phyloP scores from a whole-genome alignment of 345 rosid species.

The Noccaea caerulescens region DNA sequence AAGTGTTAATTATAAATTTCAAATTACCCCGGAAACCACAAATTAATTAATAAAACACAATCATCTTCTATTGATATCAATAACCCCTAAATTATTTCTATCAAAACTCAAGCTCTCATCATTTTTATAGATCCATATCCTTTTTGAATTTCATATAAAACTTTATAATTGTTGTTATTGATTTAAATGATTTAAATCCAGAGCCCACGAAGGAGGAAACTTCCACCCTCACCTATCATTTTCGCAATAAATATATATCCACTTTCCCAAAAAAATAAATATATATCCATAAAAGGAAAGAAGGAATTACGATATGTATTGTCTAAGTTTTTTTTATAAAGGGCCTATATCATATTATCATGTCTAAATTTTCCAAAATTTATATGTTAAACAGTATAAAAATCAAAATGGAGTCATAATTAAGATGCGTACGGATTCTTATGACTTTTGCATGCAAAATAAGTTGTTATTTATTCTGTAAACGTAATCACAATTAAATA shows the following conservation, averaged over 20 bases:
- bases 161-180: no score
- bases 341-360: not conserved
- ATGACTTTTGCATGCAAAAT: conserved; percentile 22
- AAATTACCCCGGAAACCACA: no score
- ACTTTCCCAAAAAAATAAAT: not conserved
- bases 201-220: conserved; percentile 17
- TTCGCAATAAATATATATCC: conserved; percentile 10
- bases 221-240: conserved; percentile 4
- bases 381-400: not conserved
- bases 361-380: conserved; percentile 7
- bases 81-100: no score
- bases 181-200: not conserved
- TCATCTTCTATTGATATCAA: no score
- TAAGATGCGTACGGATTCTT: conserved; percentile 23
- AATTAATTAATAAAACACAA: no score
- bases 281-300: conserved; percentile 28
- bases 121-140: no score
- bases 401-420: conserved; percentile 23
- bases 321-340: no score
- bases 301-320: not conserved
- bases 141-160: no score
- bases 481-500: conserved; percentile 17
- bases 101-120: no score
- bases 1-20: no score
- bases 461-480: conserved; percentile 2